Base-by-base conservation (phyloP, 192 early-diverging fungal species). In the Coemansia sp. region DNA sequence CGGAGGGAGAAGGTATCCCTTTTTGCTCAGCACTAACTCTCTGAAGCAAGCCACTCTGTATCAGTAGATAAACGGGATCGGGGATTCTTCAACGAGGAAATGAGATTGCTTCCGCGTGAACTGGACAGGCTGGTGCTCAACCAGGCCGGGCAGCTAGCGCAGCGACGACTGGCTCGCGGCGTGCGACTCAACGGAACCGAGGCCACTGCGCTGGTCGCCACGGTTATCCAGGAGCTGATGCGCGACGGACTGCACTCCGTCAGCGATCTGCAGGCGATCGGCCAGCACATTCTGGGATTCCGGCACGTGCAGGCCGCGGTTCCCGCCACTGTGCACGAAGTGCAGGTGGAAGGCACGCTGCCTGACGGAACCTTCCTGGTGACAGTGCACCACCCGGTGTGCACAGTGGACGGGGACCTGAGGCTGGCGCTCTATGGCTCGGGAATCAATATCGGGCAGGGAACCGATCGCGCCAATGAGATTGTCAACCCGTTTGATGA, bases 281-380 rank as follows among this genome's bases (percentile, higher is more conserved):
- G 95, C 1, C 85, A 89, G 36, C 79, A 78, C 32, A 84, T 98
- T 37, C 82, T 98, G 1, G 95, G 95, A 2, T 82, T 77, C 34
- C 80, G 87, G 10, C 89, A 94, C 25, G 92, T 98, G 25, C 55
- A 86, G 51, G 66, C 82, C 0, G 78, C 81, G 7, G 90, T 91
- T 9, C 67, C 79, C 0, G 66, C 80, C 37, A 82, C 78, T 0
- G 54, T 98, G 20, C 66, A 80, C 38, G 86, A 91, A 43, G 91
- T 97, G 23, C 89, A 92, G 52, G 78, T 95, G 2, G 92, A 94
- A 56, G 90, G 91, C 9, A 89, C 87, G n/a, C 94, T 96, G 50
- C 85, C 76, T 6, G 90, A 94, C 50, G 95, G 95, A 10, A 92
- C 91, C 0, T 95, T 94, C 60, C 77, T 98, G 3, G 88, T 96